Evolutionary conservation across 169 alveolate species (phyloP), one percentile per base, ranked within the genome.

Genomic region (Fabrea salina): DNA sequence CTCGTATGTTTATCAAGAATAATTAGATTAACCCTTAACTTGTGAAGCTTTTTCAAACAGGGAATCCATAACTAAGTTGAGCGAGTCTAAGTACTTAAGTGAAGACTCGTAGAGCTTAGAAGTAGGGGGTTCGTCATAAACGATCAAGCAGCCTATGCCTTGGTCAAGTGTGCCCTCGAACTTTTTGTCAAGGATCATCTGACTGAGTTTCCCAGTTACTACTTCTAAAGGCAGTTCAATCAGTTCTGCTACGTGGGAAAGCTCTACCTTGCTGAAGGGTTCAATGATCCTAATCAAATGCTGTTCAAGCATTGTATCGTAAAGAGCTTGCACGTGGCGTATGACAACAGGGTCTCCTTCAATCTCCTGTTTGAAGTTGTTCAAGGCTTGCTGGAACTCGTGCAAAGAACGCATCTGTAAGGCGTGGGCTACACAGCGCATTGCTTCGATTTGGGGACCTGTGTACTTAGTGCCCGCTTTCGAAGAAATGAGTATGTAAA

Each of bases 141-240:
- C 82, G 54, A 94, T 95, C 58, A 97, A 87, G 57, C 97, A 90
- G 22, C 97, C 97, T 71, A 91, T 91, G 43, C 97, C 98, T 89
- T 97, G 97, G 83, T 97, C 99, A 74, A 97, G 90, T 27, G 98
- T 97, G 27, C 99, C 99, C 54, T 89, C 91, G 41, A 96, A 92
- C 88, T 91, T 95, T 79, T 96, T 94, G 86, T 97, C 98, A 44
- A 97, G 86, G 76, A 97, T 95, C 97, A 97, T 94, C 82, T 95
- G 98, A 39, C 96, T 84, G 33, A 93, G 75, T 91, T 95, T 95
- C 40, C 61, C 53, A 40, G 87, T 88, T 27, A 93, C 89, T 44
- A 77, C 77, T 35, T 70, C 84, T 22, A 72, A 61, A 43, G 79
- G 79, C 22, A 93, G 82, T 41, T 91, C 91, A 61, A 93, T 93